Evolutionary conservation across 2,329 filamentous ascomycete species (phyloP).

Genomic region (Colletotrichum lupini): DNA sequence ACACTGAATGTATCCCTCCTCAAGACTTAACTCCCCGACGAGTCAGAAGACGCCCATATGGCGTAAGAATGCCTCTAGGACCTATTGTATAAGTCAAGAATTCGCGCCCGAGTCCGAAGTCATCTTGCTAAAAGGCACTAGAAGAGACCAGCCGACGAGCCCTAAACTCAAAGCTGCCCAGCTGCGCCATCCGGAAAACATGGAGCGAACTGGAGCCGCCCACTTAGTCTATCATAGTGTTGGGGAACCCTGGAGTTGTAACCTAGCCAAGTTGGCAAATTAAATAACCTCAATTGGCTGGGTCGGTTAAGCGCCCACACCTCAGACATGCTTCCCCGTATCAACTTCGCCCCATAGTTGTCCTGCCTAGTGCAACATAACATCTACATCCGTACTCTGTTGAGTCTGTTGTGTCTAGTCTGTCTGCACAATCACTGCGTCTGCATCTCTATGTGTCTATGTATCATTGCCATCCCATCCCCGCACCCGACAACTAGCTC

Average conservation of each 20-base stretch:
- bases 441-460: background rate
- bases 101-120: background rate
- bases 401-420: background rate
- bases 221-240: background rate
- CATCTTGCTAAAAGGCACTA: background rate
- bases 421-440: background rate
- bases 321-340: conserved; percentile 1
- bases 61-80: background rate
- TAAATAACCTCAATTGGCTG: background rate
- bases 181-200: background rate
- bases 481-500: conserved; percentile 12
- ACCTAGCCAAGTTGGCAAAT: background rate
- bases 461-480: background rate
- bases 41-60: background rate
- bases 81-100: background rate
- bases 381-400: background rate
- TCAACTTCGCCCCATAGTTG: background rate
- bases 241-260: background rate
- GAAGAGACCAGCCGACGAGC: background rate
- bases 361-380: background rate
- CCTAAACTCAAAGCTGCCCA: background rate
- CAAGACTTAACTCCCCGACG: background rate
- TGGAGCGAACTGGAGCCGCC: background rate
- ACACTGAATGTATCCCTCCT: background rate
- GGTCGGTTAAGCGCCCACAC: background rate